A percentile compares a stretch with the other conserved stretches of the same genome.
Conservation (phyloP, 2,329 filamentous ascomycete species). For the Trichoderma hamatum region DNA sequence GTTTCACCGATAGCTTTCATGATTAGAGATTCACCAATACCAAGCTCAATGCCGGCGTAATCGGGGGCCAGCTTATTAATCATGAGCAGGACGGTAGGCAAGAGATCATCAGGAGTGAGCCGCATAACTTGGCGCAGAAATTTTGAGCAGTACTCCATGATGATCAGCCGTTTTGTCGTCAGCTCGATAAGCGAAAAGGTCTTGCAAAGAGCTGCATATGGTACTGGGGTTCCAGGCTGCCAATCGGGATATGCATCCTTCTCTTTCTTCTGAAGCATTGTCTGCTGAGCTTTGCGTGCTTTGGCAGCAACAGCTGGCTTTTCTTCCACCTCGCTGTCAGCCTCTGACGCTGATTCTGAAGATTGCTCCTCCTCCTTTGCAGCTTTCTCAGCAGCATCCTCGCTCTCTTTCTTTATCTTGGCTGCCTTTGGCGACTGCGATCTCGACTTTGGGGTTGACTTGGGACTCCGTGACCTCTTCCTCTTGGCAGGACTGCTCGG, state of each 20-base stretch:
- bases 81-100: slow-evolving; percentile 91
- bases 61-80: slow-evolving; percentile 97
- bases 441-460: slow-evolving; percentile 32
- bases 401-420: slow-evolving; percentile 35
- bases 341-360: slow-evolving; percentile 42
- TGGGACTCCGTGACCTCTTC: slow-evolving; percentile 33
- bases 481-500: slow-evolving; percentile 27
- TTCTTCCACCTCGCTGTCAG: slow-evolving; percentile 57
- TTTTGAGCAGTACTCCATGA: slow-evolving; percentile 83
- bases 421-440: slow-evolving; percentile 29
- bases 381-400: slow-evolving; percentile 28
- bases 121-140: slow-evolving; percentile 95
- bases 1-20: slow-evolving; percentile 98
- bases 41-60: slow-evolving; percentile 93
- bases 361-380: slow-evolving; percentile 33
- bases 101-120: slow-evolving; percentile 82
- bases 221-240: slow-evolving; percentile 84
- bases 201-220: slow-evolving; percentile 90
- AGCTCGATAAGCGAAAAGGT: slow-evolving; percentile 95
- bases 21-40: slow-evolving; percentile 97
- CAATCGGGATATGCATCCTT: slow-evolving; percentile 95
- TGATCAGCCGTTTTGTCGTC: slow-evolving; percentile 88
- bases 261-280: slow-evolving; percentile 66
- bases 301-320: slow-evolving; percentile 75
- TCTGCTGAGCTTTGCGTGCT: slow-evolving; percentile 78